These are phyloP conservation scores for Candida hungchunana DNA, from an alignment of 805 yeast species.

Conservation along the genomic window DNA sequence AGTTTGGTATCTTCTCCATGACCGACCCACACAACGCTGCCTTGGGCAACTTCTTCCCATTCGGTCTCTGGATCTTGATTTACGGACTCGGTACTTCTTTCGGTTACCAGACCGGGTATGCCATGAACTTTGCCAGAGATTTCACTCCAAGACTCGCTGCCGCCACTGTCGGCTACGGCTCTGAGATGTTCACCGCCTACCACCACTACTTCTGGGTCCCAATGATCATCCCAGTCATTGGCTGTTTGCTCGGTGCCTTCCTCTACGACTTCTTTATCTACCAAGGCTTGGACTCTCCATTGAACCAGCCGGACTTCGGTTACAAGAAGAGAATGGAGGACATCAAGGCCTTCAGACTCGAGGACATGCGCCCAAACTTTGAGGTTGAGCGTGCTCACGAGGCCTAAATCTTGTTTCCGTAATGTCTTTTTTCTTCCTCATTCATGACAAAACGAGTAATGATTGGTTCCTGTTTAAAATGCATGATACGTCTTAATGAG, in stretches of 20 bases:
- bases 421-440: no score
- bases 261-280: conserved; percentile 48
- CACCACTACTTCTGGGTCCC: conserved; percentile 52
- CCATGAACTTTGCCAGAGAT: conserved; percentile 52
- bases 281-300: conserved; percentile 49
- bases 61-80: conserved; percentile 42
- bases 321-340: conserved; percentile 16
- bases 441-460: no score
- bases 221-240: conserved; percentile 44
- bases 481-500: conserved; percentile 4
- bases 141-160: conserved; percentile 50
- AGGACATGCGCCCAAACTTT: conserved; percentile 23
- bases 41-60: conserved; percentile 42
- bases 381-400: conserved; percentile 7
- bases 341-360: conserved; percentile 19
- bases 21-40: conserved; percentile 48
- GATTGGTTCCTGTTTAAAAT: not conserved
- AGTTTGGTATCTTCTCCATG: conserved; percentile 45
- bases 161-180: conserved; percentile 43
- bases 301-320: conserved; percentile 40
- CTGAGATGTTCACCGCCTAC: conserved; percentile 35
- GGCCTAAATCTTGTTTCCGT: no score
- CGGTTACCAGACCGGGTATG: conserved; percentile 52
- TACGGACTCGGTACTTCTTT: conserved; percentile 43
- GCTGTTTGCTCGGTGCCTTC: conserved; percentile 44